Percentiles rank a stretch among this genome's conserved stretches.
phyloP scores from a whole-genome alignment of 495 filamentous ascomycete genomes.

The Annulohypoxylon maeteangense region DNA sequence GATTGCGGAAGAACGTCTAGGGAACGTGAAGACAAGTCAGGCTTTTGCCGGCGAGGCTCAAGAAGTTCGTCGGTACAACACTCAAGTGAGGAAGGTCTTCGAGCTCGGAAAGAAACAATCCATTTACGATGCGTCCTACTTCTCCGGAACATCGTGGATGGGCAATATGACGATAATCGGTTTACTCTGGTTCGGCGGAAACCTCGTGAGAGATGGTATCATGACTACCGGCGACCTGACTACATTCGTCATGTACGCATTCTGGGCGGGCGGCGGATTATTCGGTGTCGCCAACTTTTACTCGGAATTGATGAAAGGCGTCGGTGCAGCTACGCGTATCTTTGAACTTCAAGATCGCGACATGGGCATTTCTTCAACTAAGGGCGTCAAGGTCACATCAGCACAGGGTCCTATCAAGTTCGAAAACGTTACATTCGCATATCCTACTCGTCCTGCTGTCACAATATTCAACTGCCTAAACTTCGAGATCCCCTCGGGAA shows the following conservation, averaged over 20 bases:
- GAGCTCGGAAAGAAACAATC: conserved; percentile 85
- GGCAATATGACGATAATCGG: conserved; percentile 96
- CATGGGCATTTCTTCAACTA: conserved; percentile 84
- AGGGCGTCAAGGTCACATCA: conserved; percentile 77
- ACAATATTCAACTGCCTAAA: conserved; percentile 87
- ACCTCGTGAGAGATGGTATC: conserved; percentile 84
- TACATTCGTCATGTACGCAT: conserved; percentile 98
- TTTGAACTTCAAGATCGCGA: conserved; percentile 97
- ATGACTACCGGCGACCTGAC: conserved; percentile 93
- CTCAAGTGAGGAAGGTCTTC: conserved; percentile 91
- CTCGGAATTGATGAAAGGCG: conserved; percentile 98
- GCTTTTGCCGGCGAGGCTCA: conserved; percentile 93
- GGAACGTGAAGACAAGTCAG: conserved; percentile 95
- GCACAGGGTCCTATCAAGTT: conserved; percentile 90
- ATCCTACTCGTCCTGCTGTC: conserved; percentile 90
- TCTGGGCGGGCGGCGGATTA: conserved; percentile 88
- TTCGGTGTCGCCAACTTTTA: conserved; percentile 96
- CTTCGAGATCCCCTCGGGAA: conserved; percentile 91
- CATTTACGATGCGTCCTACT: conserved; percentile 89
- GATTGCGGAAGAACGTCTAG: conserved; percentile 94
- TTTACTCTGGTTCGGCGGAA: conserved; percentile 90
- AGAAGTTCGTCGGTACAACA: conserved; percentile 91
- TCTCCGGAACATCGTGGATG: conserved; percentile 85
- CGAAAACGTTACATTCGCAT: conserved; percentile 84
- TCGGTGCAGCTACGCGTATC: conserved; percentile 91